Evolutionary conservation across 2,329 filamentous ascomycete species (phyloP), one percentile per base, ranked within the genome.

Genomic region (Fusarium abutilonis): DNA sequence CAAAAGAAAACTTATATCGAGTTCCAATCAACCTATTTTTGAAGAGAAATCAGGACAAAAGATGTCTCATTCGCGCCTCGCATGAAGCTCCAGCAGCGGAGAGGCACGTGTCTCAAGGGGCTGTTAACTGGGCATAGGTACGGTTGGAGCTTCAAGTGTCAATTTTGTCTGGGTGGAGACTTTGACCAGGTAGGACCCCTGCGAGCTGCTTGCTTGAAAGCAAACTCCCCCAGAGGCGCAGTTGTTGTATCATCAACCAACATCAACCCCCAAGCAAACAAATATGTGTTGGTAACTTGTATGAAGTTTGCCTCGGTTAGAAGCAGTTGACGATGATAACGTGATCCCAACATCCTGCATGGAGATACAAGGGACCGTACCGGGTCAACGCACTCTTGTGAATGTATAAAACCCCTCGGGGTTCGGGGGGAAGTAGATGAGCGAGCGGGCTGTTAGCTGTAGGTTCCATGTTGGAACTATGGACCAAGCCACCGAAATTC

Each of bases 291-390:
- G 43, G 29, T 29, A 54, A 40, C 43, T 40, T 36, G 17, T 36
- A 42, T 34, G 28, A 17, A 36, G 39, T 51, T 47, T 52, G 51
- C 38, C 45, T 52, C 50, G 51, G 39, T 19, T 46, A 46, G 36
- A 42, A 48, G 26, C 50, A 67, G 54, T 35, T 34, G 29, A 48
- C 35, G n/a, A n/a, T 34, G 50, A 59, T 70, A 70, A 70, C 67
- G 68, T 70, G 68, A 70, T 55, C 35, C 52, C 11, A 14, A 36
- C 48, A 56, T 55, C 40, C 67, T 69, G 68, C 61, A 66, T 64
- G 58, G 54, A 52, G 56, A 52, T 51, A 19, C 42, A 34, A 26
- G 23, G 23, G 13, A n/a, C 4, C 13, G 38, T 50, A 19, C 28
- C 17, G 42, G 51, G 35, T 38, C 45, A 41, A 49, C 10, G 26